Evolutionary conservation across 2,329 filamentous ascomycete genomes (phyloP).

Genomic region (Lecanicillium sp.): DNA sequence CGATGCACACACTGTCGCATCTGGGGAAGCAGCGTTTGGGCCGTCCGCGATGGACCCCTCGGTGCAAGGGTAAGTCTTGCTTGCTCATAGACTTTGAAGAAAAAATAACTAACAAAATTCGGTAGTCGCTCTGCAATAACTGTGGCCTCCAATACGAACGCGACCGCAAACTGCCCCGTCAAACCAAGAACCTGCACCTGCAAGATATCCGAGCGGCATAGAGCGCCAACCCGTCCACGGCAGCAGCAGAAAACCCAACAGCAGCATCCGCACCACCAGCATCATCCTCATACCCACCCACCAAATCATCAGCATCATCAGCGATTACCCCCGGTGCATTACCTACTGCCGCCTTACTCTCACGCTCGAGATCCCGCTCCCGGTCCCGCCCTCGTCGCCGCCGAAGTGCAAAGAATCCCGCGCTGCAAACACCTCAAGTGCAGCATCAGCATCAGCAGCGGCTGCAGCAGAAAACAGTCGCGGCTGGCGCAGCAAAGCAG

Average conservation of each 20-base stretch:
- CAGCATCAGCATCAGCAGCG: too few species aligned
- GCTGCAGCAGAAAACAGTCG: too few species aligned
- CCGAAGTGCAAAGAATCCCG: too few species aligned
- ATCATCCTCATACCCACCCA: too few species aligned
- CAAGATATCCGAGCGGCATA: conserved; percentile 24
- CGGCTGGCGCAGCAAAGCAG: too few species aligned
- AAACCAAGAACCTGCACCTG: conserved; percentile 31
- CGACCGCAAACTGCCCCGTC: conserved; percentile 66
- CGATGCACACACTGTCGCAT: conserved; percentile 81
- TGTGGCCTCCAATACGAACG: conserved; percentile 86
- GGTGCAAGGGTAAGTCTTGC: conserved; percentile 65
- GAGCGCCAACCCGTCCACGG: conserved; percentile 9
- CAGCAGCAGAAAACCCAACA: not conserved
- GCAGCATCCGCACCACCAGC: not conserved
- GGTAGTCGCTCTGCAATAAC: conserved; percentile 80
- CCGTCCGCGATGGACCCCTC: conserved; percentile 80
- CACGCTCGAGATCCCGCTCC: too few species aligned
- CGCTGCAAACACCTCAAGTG: too few species aligned
- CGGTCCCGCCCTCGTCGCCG: too few species aligned
- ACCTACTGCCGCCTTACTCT: too few species aligned
- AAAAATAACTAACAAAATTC: conserved; percentile 14
- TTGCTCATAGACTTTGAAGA: not conserved
- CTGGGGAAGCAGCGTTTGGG: conserved; percentile 89
- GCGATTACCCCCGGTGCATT: too few species aligned
- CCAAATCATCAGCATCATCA: too few species aligned